phyloP scores from a whole-genome alignment of 345 rosid genomes.

The Salix dunnii region DNA sequence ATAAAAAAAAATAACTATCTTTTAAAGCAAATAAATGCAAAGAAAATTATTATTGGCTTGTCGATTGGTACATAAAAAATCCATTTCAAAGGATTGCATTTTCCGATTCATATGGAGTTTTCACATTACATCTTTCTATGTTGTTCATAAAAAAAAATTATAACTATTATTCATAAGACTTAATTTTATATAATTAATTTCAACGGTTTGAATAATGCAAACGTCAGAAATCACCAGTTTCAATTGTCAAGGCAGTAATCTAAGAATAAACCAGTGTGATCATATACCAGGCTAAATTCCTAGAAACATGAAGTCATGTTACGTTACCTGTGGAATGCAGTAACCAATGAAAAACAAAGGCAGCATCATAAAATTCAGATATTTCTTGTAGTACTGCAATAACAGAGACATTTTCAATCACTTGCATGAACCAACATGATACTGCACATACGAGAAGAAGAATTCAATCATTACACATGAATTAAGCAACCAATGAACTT shows the following conservation, averaged over 20 bases:
- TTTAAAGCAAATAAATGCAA: no score
- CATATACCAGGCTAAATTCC: neutral
- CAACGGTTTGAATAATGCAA: neutral
- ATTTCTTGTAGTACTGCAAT: conserved; percentile 59
- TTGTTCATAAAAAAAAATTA: no score
- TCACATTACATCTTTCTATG: no score
- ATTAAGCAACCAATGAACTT: neutral
- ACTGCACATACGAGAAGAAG: neutral
- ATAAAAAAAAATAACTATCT: no score
- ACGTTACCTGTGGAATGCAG: conserved; percentile 77
- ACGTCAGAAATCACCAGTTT: neutral
- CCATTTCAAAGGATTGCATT: no score
- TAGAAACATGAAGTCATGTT: neutral
- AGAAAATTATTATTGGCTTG: no score
- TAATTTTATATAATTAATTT: neutral
- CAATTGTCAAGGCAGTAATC: neutral
- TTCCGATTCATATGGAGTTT: no score
- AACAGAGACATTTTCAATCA: conserved; percentile 24
- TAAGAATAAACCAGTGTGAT: neutral
- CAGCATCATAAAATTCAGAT: conserved; percentile 50
- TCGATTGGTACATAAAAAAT: no score
- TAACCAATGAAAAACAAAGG: conserved; percentile 49
- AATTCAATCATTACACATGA: neutral
- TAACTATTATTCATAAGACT: no score
- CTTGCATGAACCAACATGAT: neutral